Evolutionary conservation across 352 stramenopile species (phyloP).

Genomic region (Elongisporangium prolatum): DNA sequence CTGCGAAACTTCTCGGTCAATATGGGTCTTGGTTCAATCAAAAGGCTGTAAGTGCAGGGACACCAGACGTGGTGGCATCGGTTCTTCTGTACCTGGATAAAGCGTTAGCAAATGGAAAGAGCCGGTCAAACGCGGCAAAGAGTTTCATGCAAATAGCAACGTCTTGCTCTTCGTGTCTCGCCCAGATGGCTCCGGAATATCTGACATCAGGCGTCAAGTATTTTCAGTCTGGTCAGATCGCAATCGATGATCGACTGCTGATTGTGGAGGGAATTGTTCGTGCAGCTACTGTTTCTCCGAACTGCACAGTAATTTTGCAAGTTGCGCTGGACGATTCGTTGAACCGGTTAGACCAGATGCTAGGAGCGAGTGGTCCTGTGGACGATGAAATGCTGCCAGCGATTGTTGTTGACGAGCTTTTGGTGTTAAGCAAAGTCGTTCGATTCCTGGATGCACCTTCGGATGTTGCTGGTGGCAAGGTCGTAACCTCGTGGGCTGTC

Average conservation of each 20-base stretch:
- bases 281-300: slow-evolving; percentile 32
- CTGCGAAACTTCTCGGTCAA: slow-evolving; percentile 49
- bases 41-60: slow-evolving; percentile 20
- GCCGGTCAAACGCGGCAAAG: slow-evolving; percentile 43
- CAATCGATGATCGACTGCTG: slow-evolving; percentile 49
- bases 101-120: slow-evolving; percentile 27
- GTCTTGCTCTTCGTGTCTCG: slow-evolving; percentile 35
- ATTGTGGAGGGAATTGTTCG: slow-evolving; percentile 66
- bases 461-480: slow-evolving; percentile 41
- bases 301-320: slow-evolving; percentile 51
- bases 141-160: slow-evolving; percentile 76
- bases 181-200: slow-evolving; percentile 36
- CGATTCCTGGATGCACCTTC: slow-evolving; percentile 59
- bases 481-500: slow-evolving; percentile 40
- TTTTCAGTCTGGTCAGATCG: slow-evolving; percentile 30
- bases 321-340: slow-evolving; percentile 42
- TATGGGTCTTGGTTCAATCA: slow-evolving; percentile 55
- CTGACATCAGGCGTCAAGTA: slow-evolving; percentile 40
- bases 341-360: slow-evolving; percentile 37
- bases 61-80: slow-evolving; percentile 33
- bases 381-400: slow-evolving; percentile 12
- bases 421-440: slow-evolving; percentile 58
- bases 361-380: slow-evolving; percentile 11
- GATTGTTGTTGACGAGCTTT: slow-evolving; percentile 51
- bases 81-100: slow-evolving; percentile 55